These are phyloP conservation scores for Trichoderma breve DNA, from an alignment of 2,329 filamentous ascomycete species.

Conservation along the genomic window DNA sequence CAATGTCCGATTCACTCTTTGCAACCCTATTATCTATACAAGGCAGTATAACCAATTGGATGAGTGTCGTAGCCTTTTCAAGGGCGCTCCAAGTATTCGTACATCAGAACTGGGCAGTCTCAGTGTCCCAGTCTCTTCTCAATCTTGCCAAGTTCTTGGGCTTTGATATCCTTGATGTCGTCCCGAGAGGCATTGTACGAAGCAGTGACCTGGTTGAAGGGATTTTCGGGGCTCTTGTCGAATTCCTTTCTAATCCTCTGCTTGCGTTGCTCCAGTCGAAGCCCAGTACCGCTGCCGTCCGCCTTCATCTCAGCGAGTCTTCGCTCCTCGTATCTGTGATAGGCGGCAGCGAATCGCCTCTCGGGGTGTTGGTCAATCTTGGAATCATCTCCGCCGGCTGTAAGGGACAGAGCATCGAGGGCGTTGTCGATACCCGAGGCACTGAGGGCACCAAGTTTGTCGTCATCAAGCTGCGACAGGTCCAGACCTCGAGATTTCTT, in stretches of 20 bases:
- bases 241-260: constrained; percentile 88
- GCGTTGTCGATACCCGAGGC: constrained; percentile 91
- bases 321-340: constrained; percentile 76
- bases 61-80: background rate
- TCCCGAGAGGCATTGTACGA: constrained; percentile 75
- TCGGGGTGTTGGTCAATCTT: constrained; percentile 90
- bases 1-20: background rate
- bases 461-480: constrained; percentile 69
- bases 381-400: constrained; percentile 50
- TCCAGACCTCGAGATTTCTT: constrained; percentile 74
- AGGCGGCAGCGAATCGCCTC: constrained; percentile 81
- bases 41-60: background rate
- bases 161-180: constrained; percentile 66
- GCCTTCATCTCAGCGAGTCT: constrained; percentile 80
- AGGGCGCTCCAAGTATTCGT: background rate
- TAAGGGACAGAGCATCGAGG: constrained; percentile 77
- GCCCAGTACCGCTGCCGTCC: constrained; percentile 68
- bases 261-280: constrained; percentile 80
- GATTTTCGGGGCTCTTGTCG: constrained; percentile 90
- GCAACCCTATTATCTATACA: constrained; percentile 6
- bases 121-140: constrained; percentile 61
- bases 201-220: constrained; percentile 81
- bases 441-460: constrained; percentile 63
- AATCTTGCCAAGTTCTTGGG: constrained; percentile 68
- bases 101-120: background rate